Percentiles rank a stretch among this genome's conserved stretches.
Evolutionary conservation across 2,329 filamentous ascomycete genomes (phyloP).

Genomic region (Alternaria sp.): DNA sequence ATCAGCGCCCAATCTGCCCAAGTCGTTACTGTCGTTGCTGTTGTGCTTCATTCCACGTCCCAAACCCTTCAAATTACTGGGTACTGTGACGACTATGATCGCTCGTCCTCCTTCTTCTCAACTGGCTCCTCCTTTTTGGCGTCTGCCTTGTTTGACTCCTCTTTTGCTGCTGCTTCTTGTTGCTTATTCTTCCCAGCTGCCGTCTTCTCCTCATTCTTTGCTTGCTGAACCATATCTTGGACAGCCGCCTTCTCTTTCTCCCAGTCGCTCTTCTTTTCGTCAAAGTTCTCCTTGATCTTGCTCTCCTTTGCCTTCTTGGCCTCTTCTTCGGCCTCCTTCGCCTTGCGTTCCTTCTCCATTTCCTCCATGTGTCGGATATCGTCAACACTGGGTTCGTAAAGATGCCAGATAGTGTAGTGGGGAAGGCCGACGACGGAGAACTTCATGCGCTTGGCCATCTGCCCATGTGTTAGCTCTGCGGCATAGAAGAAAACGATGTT

Average conservation of each 20-base stretch:
- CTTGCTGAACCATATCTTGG: conserved; percentile 70
- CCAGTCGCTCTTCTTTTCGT: conserved; percentile 80
- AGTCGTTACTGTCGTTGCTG: conserved; percentile 32
- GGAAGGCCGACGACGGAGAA: conserved; percentile 95
- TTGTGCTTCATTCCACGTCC: conserved; percentile 9
- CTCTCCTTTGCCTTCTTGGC: conserved; percentile 75
- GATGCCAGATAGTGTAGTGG: conserved; percentile 99
- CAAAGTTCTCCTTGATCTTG: conserved; percentile 82
- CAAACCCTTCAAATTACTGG: conserved; percentile 3
- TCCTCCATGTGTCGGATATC: conserved; percentile 98
- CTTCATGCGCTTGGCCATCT: conserved; percentile 98
- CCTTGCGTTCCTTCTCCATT: conserved; percentile 88
- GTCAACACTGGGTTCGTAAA: conserved; percentile 98
- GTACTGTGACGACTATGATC: conserved; percentile 11
- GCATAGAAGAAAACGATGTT: no score
- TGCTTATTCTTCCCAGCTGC: conserved; percentile 63
- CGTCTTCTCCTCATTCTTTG: conserved; percentile 55
- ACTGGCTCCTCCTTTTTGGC: conserved; percentile 36
- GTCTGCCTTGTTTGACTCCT: conserved; percentile 34
- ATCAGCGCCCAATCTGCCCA: conserved; percentile 13
- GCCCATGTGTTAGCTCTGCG: conserved; percentile 35
- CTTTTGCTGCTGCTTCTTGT: conserved; percentile 54
- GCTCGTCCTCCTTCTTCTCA: conserved; percentile 21
- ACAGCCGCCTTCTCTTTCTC: conserved; percentile 87
- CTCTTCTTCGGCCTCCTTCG: conserved; percentile 80